Base-by-base conservation (phyloP, 2,329 filamentous ascomycete species). In the Nemania diffusa region DNA sequence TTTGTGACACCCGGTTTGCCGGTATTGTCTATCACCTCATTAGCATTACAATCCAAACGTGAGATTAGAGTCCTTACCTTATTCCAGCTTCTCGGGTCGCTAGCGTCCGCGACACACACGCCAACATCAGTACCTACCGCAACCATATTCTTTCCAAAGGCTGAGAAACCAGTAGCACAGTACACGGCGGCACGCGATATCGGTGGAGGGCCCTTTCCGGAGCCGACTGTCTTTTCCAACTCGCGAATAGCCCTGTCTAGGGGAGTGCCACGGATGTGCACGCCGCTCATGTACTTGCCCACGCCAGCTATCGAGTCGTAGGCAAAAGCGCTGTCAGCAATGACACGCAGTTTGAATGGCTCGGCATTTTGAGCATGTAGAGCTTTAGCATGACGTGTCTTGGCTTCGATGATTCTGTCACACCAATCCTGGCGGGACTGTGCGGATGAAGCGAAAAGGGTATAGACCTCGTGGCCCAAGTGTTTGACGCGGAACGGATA, bases 401-500 rank as follows among this genome's bases (percentile, higher is more conserved):
- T 99, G 34, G 96, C 96, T 79, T 97, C 92, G 52, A 97, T 91
- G 73, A 99, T 97, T 80, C 94, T 97, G 71, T 90, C 89, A 75
- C 93, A 97, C 97, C 97, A 99, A 56, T 97, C 93, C 69, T 89
- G 85, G 64, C 96, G 88, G 73, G 90, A 91, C 68, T 91, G 87
- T 2, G 90, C 87, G 1, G 89, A 91, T 5, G 91, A 88, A 0
- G 95, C 94, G 78, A 97, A 98, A 1, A 99, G 83, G 0, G 92
- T 97, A 78, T 97, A 98, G 0, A 93, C 90, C 73, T 97, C 94
- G 55, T 97, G 92, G 13, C 97, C 96, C 22, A 99, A 87, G 81
- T 99, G 96, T 81, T 97, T 97, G 77, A 99, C 89, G 72, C 90
- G 90, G 88, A 99, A 99, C 0, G 97, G 96, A 77, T 94, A 99